Base-by-base conservation (phyloP, 306 rosid species). In the Begonia masoniana region DNA sequence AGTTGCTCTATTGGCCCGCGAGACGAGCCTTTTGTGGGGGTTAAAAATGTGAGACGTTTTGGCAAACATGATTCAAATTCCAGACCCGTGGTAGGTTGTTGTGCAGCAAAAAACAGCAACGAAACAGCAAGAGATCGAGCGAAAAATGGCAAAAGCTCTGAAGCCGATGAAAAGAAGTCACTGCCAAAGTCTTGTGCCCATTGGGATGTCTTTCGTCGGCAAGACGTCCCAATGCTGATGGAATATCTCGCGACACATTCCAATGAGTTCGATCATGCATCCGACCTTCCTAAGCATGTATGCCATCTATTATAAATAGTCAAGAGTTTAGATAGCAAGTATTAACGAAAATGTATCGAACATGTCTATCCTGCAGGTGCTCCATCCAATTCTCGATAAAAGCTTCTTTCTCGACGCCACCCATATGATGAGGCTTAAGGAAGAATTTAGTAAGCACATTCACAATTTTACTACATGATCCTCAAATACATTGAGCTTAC, bases 141-240 rank as follows among this genome's bases (percentile, higher is more conserved):
- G 10, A 50, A 4, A 10, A 50, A 53, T 52, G 43, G 58, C 11
- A 52, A 57, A 45, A 78, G 62, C 62, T 68, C 75, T 13, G 51
- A 56, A 55, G 19, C 47, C 47, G 63, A 53, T 54, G 62, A 59
- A 65, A 63, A 64, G 58, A 55, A 70, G 54, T 47, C 56, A 54
- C 14, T 53, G 7, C 19, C 67, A 5, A 62, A 54, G 66, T 61
- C 66, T 58, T 63, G 79, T 59, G 88, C 87, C 15, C 84, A 67
- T 55, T 92, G 99, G 99, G 99, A 92, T 66, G 79, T 92, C 45
- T 92, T 86, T 56, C 88, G 96, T 42, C 78, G 88, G 62, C 87
- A 86, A 79, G 99, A 92, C 67, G 99, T 79, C 68, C 85, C 93
- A 2, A 86, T 71, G 71, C 93, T 92, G 64, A 54, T 75, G 52